Conservation (phyloP, 2,329 filamentous ascomycete genomes). For the Penicillium italicum region DNA sequence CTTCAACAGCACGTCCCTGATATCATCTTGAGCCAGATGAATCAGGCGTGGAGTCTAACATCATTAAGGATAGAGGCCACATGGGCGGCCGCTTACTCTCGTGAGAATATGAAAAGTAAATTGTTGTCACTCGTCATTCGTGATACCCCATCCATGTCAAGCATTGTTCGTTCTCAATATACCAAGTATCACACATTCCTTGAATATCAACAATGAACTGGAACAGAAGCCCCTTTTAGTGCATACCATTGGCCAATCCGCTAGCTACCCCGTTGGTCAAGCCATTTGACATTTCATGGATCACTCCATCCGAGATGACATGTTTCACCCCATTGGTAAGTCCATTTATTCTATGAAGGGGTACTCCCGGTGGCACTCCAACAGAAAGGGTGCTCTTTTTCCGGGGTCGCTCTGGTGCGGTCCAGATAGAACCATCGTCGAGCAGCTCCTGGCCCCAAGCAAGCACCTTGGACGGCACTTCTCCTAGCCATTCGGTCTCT, state of each 20-base stretch:
- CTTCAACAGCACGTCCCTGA: no score
- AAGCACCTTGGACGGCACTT: constrained; percentile 35
- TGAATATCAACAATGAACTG: not conserved
- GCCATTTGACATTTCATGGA: constrained; percentile 1
- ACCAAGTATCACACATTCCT: not conserved
- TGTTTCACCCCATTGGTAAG: constrained; percentile 9
- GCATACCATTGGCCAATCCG: constrained; percentile 14
- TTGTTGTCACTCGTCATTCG: not conserved
- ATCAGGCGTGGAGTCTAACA: no score
- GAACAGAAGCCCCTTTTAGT: not conserved
- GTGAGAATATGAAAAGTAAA: not conserved
- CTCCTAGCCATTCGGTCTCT: constrained; percentile 45
- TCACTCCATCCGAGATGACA: not conserved
- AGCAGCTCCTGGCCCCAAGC: constrained; percentile 36
- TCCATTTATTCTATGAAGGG: constrained; percentile 14
- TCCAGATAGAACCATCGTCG: constrained; percentile 26
- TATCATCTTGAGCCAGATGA: no score
- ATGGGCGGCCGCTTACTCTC: not conserved
- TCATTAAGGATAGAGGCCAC: not conserved
- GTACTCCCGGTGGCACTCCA: constrained; percentile 19
- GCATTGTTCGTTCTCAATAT: not conserved
- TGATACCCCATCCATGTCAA: not conserved
- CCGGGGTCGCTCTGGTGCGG: constrained; percentile 10
- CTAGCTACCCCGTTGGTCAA: not conserved
- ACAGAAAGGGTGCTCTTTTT: constrained; percentile 21